A percentile compares a stretch with the other conserved stretches of the same genome.
Evolutionary conservation across 1,284 basidiomycete genomes (phyloP).

Genomic region (Cerioporus squamosus): DNA sequence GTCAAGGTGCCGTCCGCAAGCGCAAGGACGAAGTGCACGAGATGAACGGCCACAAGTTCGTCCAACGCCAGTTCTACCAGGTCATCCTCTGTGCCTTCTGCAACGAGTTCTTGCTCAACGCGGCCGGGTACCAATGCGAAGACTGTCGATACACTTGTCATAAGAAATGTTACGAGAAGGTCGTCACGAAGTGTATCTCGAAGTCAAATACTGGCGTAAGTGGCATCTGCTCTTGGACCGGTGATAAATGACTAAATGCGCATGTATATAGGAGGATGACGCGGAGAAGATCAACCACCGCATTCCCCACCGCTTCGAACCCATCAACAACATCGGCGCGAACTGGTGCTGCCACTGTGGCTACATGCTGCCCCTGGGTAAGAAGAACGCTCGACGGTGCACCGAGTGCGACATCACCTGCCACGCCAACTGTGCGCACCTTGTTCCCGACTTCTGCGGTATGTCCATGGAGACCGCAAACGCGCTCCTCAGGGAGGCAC

Average conservation of each 20-base stretch:
- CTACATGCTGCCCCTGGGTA: constrained; percentile 95
- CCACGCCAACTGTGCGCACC: constrained; percentile 96
- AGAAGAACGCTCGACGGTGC: constrained; percentile 96
- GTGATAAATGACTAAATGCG: constrained; percentile 4
- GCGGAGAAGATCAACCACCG: constrained; percentile 99
- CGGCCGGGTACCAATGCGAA: constrained; percentile 97
- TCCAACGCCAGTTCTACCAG: constrained; percentile 98
- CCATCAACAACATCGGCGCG: constrained; percentile 95
- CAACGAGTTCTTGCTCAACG: constrained; percentile 96
- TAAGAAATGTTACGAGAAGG: constrained; percentile 99
- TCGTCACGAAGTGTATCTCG: constrained; percentile 99
- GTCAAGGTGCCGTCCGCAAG: constrained; percentile 97
- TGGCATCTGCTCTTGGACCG: constrained; percentile 23
- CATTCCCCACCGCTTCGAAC: constrained; percentile 98
- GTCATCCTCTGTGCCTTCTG: constrained; percentile 98
- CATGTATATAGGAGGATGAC: constrained; percentile 73
- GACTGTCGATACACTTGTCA: constrained; percentile 99
- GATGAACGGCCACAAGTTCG: constrained; percentile 99
- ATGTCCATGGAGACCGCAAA: constrained; percentile 99
- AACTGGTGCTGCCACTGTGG: constrained; percentile 99
- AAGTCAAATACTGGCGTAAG: constrained; percentile 93
- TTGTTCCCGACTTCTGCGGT: constrained; percentile 99
- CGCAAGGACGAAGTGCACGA: constrained; percentile 98
- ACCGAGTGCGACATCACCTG: constrained; percentile 96
- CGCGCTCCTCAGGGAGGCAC: constrained; percentile 88